phyloP scores from a whole-genome alignment of 2,329 filamentous ascomycete species.

The Leptographium flavum region DNA sequence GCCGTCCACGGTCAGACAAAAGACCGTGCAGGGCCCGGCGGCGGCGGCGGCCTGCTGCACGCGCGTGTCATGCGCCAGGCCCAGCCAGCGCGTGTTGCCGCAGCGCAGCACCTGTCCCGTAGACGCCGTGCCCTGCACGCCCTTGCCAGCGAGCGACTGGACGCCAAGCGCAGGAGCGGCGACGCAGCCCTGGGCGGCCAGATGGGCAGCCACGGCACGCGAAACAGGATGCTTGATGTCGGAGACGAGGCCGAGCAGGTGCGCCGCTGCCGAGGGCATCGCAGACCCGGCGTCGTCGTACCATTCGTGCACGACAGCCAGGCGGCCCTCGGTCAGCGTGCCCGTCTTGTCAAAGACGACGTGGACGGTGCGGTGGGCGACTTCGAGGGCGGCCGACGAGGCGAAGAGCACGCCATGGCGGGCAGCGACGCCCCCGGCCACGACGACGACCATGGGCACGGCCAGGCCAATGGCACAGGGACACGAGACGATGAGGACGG shows the following conservation, averaged over 20 bases:
- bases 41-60: constrained; percentile 20
- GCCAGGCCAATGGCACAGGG: constrained; percentile 64
- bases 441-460: constrained; percentile 66
- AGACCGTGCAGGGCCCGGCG: constrained; percentile 24
- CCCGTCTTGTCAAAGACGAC: constrained; percentile 74
- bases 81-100: constrained; percentile 36
- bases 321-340: constrained; percentile 49
- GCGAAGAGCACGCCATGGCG: constrained; percentile 55
- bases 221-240: constrained; percentile 41
- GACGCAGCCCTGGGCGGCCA: constrained; percentile 12
- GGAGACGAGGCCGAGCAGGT: constrained; percentile 22
- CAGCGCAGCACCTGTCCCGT: constrained; percentile 23
- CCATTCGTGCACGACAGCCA: constrained; percentile 27
- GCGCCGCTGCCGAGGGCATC: not conserved
- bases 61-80: constrained; percentile 15
- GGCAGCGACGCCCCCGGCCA: constrained; percentile 53
- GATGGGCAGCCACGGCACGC: constrained; percentile 19
- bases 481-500: constrained; percentile 61
- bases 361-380: constrained; percentile 44
- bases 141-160: constrained; percentile 28
- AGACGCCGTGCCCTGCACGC: constrained; percentile 23
- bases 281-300: not conserved
- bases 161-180: constrained; percentile 16
- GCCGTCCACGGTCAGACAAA: constrained; percentile 30
- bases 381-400: constrained; percentile 47